Conservation (phyloP, 495 filamentous ascomycete species). For the Podospora tetraspora region DNA sequence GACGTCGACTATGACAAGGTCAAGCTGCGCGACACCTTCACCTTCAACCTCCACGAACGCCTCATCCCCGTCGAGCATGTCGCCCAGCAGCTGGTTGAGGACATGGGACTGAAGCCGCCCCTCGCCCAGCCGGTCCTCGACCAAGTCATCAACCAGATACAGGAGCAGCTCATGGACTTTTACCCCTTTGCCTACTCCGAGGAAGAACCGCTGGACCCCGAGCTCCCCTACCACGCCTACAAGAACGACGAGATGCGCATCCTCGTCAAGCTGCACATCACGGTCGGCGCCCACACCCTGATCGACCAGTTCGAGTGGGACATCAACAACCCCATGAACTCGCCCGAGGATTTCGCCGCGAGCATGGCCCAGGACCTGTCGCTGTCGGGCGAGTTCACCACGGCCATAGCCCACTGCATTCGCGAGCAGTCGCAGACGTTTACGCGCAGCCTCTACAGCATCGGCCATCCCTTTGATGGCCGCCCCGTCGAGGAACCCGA, state of each 20-base stretch:
- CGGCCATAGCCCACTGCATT: constrained; percentile 94
- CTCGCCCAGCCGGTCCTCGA: constrained; percentile 65
- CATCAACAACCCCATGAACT: constrained; percentile 90
- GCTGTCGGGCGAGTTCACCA: constrained; percentile 91
- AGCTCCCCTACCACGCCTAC: constrained; percentile 86
- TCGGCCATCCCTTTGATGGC: constrained; percentile 91
- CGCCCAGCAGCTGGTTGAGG: constrained; percentile 83
- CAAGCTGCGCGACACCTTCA: constrained; percentile 95
- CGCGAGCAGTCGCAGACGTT: constrained; percentile 93
- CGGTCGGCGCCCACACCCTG: constrained; percentile 89
- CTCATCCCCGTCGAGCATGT: constrained; percentile 73
- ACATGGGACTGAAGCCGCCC: constrained; percentile 67
- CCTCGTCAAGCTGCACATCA: constrained; percentile 91
- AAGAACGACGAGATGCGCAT: constrained; percentile 99
- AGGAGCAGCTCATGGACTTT: constrained; percentile 87
- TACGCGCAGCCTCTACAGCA: constrained; percentile 85
- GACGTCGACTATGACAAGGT: constrained; percentile 96
- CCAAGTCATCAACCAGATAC: constrained; percentile 71
- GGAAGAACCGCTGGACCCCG: constrained; percentile 85
- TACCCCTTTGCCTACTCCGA: constrained; percentile 85
- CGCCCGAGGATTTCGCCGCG: constrained; percentile 85
- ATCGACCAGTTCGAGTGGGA: constrained; percentile 99
- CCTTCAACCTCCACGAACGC: constrained; percentile 94
- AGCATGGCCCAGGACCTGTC: constrained; percentile 88
- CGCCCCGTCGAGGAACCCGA: constrained; percentile 89